Base-by-base conservation (phyloP, 2,329 filamentous ascomycete species). In the Penicillium italicum region DNA sequence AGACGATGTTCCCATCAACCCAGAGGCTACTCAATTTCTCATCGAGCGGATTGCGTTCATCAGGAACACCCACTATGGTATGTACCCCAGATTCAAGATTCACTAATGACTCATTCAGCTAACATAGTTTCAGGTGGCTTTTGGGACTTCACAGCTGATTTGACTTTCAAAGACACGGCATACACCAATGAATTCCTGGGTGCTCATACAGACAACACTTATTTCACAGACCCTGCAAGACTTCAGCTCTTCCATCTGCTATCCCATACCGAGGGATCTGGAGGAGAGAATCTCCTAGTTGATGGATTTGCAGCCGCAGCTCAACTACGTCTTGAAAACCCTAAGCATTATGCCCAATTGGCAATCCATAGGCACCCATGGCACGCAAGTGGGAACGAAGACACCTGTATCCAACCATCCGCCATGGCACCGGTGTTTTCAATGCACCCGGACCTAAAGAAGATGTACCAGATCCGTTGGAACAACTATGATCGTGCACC, bases 241-340 rank as follows among this genome's bases (percentile, higher is more conserved):
- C 81, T 99, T 33, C 94, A 99, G 72, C 86, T 94, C 26, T 95
- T 99, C 73, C 94, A 99, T 69, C 79, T 97, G 44, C 82, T 97
- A 28, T 94, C 90, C 0, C 90, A 95, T 71, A 87, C 85, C 8
- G 55, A 74, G 63, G 56, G 77, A 10, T 54, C 63, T 11, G 94
- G 93, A 10, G 94, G 94, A 6, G 80, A 85, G 50, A 92, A 88
- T 0, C 79, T 95, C 0, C 84, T 99, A 1, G 88, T 96, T 0
- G 94, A 99, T 71, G 92, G 90, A 0, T 96, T 96, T 72, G 76
- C 84, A 33, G 90, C 86, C 1, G 91, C 91, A 0, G 62, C 71
- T 1, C 75, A 83, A 11, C 75, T 97, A 11, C 72, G 75, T 20
- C 58, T 72, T 4, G 79, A 86, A 53, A 79, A 85, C 26, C 79